phyloP scores from a whole-genome alignment of 768 basidiomycete genomes.

The Tricholoma sp. region DNA sequence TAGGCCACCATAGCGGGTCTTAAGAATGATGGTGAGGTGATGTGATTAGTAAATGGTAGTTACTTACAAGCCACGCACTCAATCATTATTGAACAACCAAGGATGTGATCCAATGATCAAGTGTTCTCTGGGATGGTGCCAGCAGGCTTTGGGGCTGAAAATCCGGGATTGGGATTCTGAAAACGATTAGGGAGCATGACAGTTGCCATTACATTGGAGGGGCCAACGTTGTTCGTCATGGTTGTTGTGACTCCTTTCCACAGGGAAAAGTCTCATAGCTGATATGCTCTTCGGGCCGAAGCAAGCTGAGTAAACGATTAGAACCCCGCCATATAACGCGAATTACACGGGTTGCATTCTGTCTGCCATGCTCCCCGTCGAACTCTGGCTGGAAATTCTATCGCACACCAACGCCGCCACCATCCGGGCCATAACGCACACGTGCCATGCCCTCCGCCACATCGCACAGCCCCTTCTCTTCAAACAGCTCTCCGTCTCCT shows the following conservation, averaged over 20 bases:
- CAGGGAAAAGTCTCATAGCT: too few species aligned
- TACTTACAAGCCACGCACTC: neutral
- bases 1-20: neutral
- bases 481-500: conserved; percentile 12
- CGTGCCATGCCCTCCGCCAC: conserved; percentile 13
- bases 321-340: too few species aligned
- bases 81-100: neutral
- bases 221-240: neutral
- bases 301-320: too few species aligned
- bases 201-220: neutral
- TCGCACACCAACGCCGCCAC: conserved; percentile 5
- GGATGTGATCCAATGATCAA: neutral
- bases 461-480: conserved; percentile 16
- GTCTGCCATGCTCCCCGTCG: too few species aligned
- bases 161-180: neutral
- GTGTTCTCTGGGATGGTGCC: neutral
- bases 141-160: neutral
- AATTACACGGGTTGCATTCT: too few species aligned
- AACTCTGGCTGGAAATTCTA: conserved; percentile 16
- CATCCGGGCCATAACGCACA: conserved; percentile 6
- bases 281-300: too few species aligned
- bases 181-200: neutral
- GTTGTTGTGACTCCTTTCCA: too few species aligned
- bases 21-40: neutral
- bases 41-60: neutral